Percentiles rank a stretch among this genome's conserved stretches.
These are phyloP conservation scores for Lasiodiplodia gonubiensis DNA, from an alignment of 2,329 filamentous ascomycete genomes.

Conservation along the genomic window DNA sequence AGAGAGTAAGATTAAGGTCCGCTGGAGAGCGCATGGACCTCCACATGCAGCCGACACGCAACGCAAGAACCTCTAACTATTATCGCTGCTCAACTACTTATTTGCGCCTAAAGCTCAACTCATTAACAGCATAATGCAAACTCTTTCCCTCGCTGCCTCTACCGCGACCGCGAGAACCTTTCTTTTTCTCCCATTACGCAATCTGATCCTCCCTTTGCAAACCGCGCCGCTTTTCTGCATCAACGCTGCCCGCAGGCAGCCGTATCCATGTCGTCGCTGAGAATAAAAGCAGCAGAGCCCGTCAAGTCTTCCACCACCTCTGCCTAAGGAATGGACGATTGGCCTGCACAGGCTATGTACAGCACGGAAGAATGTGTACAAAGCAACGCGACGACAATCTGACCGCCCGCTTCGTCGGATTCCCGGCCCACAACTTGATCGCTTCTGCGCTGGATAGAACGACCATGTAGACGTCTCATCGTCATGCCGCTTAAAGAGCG, in stretches of 20 bases:
- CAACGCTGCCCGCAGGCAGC: neutral
- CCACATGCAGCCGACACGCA: neutral
- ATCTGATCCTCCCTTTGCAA: constrained; percentile 8
- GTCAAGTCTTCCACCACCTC: neutral
- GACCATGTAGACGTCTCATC: neutral
- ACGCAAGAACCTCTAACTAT: constrained; percentile 25
- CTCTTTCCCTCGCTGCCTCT: constrained; percentile 7
- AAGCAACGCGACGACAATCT: constrained; percentile 27
- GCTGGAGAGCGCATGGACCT: neutral
- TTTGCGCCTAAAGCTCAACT: constrained; percentile 25
- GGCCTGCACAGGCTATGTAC: constrained; percentile 29
- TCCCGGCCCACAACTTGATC: neutral
- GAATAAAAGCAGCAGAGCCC: constrained; percentile 9
- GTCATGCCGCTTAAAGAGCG: constrained; percentile 54
- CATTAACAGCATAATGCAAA: constrained; percentile 28
- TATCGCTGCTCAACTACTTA: constrained; percentile 29
- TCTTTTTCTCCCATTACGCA: constrained; percentile 19
- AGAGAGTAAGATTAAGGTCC: constrained; percentile 4
- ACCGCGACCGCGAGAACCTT: constrained; percentile 7
- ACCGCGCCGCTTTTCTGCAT: constrained; percentile 3
- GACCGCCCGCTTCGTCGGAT: neutral
- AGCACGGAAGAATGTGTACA: constrained; percentile 27
- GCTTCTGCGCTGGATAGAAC: constrained; percentile 1
- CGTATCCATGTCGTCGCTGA: constrained; percentile 12
- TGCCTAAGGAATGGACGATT: constrained; percentile 26